Evolutionary conservation across 2,329 filamentous ascomycete species (phyloP).

Genomic region (Penicillium glabrum): DNA sequence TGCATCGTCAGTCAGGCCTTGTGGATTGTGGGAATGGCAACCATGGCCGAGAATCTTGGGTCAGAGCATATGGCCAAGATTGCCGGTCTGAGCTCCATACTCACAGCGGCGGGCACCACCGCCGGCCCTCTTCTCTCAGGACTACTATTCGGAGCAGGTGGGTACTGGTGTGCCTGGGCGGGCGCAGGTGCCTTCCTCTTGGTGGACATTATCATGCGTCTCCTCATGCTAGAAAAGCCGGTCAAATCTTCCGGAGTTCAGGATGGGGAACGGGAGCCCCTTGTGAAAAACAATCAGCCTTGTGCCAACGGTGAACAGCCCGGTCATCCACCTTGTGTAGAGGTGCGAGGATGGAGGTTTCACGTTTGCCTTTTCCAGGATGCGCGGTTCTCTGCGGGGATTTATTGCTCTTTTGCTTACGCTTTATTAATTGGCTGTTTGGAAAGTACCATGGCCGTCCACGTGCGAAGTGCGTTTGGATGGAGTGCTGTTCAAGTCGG

Average conservation of each 20-base stretch:
- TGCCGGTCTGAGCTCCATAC: constrained; percentile 5
- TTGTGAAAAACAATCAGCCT: neutral
- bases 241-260: neutral
- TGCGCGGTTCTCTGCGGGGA: constrained; percentile 5
- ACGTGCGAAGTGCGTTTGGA: constrained; percentile 8
- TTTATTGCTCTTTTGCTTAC: constrained; percentile 7
- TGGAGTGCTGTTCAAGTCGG: constrained; percentile 12
- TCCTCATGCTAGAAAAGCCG: constrained; percentile 2
- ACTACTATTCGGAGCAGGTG: constrained; percentile 20
- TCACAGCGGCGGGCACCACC: constrained; percentile 18
- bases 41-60: constrained; percentile 14
- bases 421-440: constrained; percentile 10
- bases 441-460: constrained; percentile 10
- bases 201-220: constrained; percentile 29
- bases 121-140: constrained; percentile 27
- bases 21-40: constrained; percentile 13
- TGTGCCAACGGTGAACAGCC: neutral
- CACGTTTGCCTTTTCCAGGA: constrained; percentile 5
- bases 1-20: constrained; percentile 11
- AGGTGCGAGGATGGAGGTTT: constrained; percentile 4
- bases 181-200: constrained; percentile 23
- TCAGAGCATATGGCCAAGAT: constrained; percentile 16
- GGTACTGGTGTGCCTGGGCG: constrained; percentile 30
- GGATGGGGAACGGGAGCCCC: neutral
- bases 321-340: neutral